Conservation (phyloP, 2,329 filamentous ascomycete genomes). For the Venturia carpophila region DNA sequence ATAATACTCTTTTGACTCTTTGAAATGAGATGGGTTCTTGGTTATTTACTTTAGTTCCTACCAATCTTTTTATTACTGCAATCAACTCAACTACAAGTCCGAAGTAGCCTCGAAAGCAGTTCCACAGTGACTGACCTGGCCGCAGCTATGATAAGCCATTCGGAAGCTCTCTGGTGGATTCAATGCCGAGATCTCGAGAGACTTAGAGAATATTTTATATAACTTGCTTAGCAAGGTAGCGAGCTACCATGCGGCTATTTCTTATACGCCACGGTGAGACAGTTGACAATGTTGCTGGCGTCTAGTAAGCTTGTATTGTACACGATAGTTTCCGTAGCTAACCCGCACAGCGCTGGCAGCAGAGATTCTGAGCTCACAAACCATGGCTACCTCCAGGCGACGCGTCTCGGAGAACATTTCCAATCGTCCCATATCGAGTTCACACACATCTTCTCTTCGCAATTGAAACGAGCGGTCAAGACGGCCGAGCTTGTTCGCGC, state of each 20-base stretch:
- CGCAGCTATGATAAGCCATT: no score
- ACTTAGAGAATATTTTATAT: no score
- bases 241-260: conserved; percentile 53
- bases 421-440: conserved; percentile 57
- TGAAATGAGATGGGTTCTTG: no score
- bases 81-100: no score
- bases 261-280: conserved; percentile 85
- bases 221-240: no score
- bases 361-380: conserved; percentile 74
- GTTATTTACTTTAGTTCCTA: no score
- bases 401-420: conserved; percentile 59
- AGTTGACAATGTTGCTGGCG: conserved; percentile 74
- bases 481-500: conserved; percentile 61
- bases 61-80: no score
- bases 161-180: no score
- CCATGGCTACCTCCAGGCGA: conserved; percentile 74
- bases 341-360: conserved; percentile 58
- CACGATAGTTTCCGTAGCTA: neutral
- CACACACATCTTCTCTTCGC: conserved; percentile 67
- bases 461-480: conserved; percentile 63
- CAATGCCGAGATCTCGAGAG: no score
- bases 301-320: conserved; percentile 50
- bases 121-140: no score
- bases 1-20: no score
- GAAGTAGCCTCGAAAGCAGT: no score